These are phyloP conservation scores for Aspergillus biplanus DNA, from an alignment of 495 filamentous ascomycete species.

Conservation along the genomic window DNA sequence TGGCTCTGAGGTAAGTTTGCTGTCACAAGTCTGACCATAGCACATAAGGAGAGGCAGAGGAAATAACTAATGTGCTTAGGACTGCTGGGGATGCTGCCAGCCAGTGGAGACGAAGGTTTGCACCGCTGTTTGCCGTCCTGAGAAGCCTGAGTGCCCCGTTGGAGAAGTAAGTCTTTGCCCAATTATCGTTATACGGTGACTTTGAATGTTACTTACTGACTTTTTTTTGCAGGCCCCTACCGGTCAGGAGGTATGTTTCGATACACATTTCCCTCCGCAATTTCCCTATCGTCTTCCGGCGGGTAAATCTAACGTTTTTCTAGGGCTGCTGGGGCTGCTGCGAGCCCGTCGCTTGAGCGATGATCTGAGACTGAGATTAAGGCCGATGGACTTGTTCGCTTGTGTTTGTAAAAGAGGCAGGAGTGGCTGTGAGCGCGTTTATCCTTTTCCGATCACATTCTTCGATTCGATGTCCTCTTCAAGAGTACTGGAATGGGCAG, in stretches of 20 bases:
- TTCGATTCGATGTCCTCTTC: not conserved
- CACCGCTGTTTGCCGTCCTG: slow-evolving; percentile 5
- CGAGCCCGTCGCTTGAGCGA: not conserved
- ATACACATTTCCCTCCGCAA: not conserved
- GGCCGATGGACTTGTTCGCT: not conserved
- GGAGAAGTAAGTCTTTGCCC: slow-evolving; percentile 2
- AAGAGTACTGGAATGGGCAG: not conserved
- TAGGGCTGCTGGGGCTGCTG: slow-evolving; percentile 18
- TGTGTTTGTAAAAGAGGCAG: not conserved
- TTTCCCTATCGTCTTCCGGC: not conserved
- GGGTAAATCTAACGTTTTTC: not conserved
- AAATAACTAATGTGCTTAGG: not conserved
- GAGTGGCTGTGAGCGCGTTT: not conserved
- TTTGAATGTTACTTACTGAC: not conserved
- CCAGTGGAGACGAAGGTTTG: slow-evolving; percentile 1
- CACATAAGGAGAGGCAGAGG: not conserved
- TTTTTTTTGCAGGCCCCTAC: slow-evolving; percentile 5
- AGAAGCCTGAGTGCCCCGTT: slow-evolving; percentile 6
- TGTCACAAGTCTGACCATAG: too few species aligned
- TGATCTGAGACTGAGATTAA: not conserved
- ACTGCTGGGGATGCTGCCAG: slow-evolving; percentile 17
- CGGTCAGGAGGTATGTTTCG: slow-evolving; percentile 12
- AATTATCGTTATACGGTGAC: too few species aligned
- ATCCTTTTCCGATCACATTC: not conserved
- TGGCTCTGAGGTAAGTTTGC: too few species aligned